Evolutionary conservation across 169 alveolate genomes (phyloP).

Genomic region (Plasmodium gonderi): DNA sequence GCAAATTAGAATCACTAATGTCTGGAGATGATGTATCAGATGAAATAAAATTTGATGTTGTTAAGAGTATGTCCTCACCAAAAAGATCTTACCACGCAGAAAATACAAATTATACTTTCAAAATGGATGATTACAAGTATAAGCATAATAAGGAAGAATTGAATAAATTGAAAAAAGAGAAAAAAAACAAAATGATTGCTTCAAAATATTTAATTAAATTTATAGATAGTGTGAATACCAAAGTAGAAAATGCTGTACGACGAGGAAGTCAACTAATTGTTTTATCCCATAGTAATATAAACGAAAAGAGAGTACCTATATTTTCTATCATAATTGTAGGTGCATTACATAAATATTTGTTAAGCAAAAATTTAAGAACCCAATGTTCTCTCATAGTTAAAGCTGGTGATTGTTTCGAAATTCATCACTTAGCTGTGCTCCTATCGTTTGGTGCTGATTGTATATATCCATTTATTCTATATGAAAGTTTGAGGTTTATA

Average conservation of each 20-base stretch:
- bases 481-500: conserved; percentile 74
- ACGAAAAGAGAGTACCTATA: conserved; percentile 50
- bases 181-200: conserved; percentile 12
- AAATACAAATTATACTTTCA: not conserved
- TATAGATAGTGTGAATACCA: conserved; percentile 61
- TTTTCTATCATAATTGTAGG: conserved; percentile 73
- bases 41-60: not conserved
- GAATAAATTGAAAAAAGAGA: not conserved
- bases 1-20: conserved; percentile 35
- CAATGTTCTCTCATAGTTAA: conserved; percentile 74
- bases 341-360: conserved; percentile 69
- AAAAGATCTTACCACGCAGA: conserved; percentile 5
- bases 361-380: conserved; percentile 74
- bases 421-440: conserved; percentile 78
- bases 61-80: conserved; percentile 1
- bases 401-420: conserved; percentile 75
- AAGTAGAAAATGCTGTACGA: conserved; percentile 61
- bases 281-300: conserved; percentile 57
- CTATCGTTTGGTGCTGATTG: conserved; percentile 86
- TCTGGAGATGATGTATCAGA: not conserved
- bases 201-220: conserved; percentile 62
- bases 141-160: conserved; percentile 25
- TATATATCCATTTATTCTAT: conserved; percentile 82
- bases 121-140: not conserved
- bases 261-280: conserved; percentile 45